A percentile compares a stretch with the other conserved stretches of the same genome.
These are phyloP conservation scores for Phytophthora uliginosa DNA, from an alignment of 352 stramenopile genomes.

Conservation along the genomic window DNA sequence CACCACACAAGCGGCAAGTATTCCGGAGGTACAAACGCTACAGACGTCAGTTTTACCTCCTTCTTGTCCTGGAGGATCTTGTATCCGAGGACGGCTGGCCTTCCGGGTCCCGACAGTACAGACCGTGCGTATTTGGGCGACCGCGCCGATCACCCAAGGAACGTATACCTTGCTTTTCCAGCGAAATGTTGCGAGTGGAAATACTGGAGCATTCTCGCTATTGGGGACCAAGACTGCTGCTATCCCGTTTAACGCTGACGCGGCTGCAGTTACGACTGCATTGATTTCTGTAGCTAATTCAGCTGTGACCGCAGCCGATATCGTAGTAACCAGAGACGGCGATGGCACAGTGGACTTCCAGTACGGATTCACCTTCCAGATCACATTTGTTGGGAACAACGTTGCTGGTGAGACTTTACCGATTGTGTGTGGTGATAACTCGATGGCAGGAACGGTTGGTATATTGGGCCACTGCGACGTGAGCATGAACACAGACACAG, in stretches of 20 bases:
- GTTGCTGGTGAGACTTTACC: slow-evolving; percentile 70
- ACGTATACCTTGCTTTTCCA: slow-evolving; percentile 62
- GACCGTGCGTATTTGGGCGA: slow-evolving; percentile 67
- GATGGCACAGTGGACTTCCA: slow-evolving; percentile 63
- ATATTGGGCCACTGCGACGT: slow-evolving; percentile 50
- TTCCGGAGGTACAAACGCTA: slow-evolving; percentile 82
- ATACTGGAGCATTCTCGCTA: slow-evolving; percentile 34
- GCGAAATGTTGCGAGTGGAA: slow-evolving; percentile 34
- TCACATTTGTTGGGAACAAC: slow-evolving; percentile 82
- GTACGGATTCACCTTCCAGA: slow-evolving; percentile 77
- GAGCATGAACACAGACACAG: slow-evolving; percentile 78
- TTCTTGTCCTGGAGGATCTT: slow-evolving; percentile 57
- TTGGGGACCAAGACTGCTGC: slow-evolving; percentile 34
- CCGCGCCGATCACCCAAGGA: slow-evolving; percentile 59
- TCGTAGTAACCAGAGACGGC: slow-evolving; percentile 81
- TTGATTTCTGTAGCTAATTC: slow-evolving; percentile 39
- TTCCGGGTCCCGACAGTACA: slow-evolving; percentile 83
- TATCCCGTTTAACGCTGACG: slow-evolving; percentile 57
- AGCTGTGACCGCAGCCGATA: slow-evolving; percentile 51
- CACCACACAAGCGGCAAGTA: slow-evolving; percentile 63
- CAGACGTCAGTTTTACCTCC: slow-evolving; percentile 56
- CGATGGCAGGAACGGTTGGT: slow-evolving; percentile 52
- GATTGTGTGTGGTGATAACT: slow-evolving; percentile 35
- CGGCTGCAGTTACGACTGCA: slow-evolving; percentile 38
- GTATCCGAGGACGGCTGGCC: slow-evolving; percentile 62